Evolutionary conservation across 148 eudicot species (phyloP).

Genomic region (Diospyros lotus): DNA sequence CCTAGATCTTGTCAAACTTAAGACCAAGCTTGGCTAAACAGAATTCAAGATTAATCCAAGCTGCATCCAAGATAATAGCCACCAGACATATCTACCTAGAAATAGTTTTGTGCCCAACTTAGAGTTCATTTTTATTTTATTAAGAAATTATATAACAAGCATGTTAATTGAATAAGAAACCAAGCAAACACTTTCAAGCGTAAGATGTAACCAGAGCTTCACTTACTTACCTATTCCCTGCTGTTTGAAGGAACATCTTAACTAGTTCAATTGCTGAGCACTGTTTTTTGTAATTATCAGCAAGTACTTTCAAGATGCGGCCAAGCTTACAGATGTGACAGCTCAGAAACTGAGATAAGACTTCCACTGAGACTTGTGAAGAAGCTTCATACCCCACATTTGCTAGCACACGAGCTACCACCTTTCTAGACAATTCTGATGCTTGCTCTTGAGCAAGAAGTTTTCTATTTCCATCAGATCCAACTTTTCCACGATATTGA

Average conservation of each 20-base stretch:
- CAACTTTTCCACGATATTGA: constrained; percentile 48
- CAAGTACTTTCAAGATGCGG: constrained; percentile 59
- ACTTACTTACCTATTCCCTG: constrained; percentile 69
- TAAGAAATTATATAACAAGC: neutral
- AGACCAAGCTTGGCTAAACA: neutral
- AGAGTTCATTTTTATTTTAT: neutral
- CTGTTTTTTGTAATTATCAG: constrained; percentile 88
- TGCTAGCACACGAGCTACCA: constrained; percentile 52
- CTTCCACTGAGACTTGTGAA: constrained; percentile 63
- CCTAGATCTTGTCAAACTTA: neutral
- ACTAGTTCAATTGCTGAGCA: constrained; percentile 78
- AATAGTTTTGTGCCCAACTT: neutral
- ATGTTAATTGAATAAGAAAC: neutral
- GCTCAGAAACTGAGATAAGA: constrained; percentile 72
- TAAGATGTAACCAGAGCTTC: neutral
- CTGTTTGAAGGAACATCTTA: constrained; percentile 81
- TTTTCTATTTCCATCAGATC: constrained; percentile 43
- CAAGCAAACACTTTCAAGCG: constrained; percentile 13
- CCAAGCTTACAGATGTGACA: constrained; percentile 83
- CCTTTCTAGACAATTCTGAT: constrained; percentile 60
- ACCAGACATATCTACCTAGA: neutral
- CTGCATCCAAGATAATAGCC: neutral
- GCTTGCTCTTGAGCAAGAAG: constrained; percentile 73
- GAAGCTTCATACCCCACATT: constrained; percentile 77
- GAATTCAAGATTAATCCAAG: neutral